Conservation (phyloP, 1,139 yeast genomes). For the Candida sp. region DNA sequence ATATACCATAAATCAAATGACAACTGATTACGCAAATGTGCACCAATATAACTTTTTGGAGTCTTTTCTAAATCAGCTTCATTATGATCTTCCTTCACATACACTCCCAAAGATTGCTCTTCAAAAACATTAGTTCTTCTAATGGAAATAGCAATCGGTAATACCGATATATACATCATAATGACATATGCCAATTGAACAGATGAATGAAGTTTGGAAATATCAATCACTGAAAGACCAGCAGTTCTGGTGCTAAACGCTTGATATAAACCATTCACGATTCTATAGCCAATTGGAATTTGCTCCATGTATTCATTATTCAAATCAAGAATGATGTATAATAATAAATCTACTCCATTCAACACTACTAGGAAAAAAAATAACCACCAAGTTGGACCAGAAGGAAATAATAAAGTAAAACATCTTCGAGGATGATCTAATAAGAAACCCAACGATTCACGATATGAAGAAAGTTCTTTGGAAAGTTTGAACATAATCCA, state of each 20-base stretch:
- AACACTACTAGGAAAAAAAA: constrained; percentile 66
- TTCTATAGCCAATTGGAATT: constrained; percentile 63
- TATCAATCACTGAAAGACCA: constrained; percentile 73
- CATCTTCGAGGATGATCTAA: constrained; percentile 97
- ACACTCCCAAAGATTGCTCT: constrained; percentile 91
- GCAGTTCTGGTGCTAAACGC: constrained; percentile 95
- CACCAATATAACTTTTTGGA: constrained; percentile 67
- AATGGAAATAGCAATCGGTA: constrained; percentile 94
- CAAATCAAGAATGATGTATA: constrained; percentile 78
- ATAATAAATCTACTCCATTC: constrained; percentile 73
- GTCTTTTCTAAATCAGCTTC: constrained; percentile 30
- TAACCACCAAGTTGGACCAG: constrained; percentile 95
- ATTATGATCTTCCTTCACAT: constrained; percentile 41
- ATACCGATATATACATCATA: constrained; percentile 97
- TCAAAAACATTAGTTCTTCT: constrained; percentile 97
- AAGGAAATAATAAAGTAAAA: constrained; percentile 86
- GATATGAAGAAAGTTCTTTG: constrained; percentile 58
- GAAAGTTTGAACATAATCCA: constrained; percentile 75
- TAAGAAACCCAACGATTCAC: constrained; percentile 81
- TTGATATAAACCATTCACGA: constrained; percentile 82
- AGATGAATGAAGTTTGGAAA: constrained; percentile 77
- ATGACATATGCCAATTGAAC: constrained; percentile 91
- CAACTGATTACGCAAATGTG: constrained; percentile 87
- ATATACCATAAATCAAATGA: constrained; percentile 96
- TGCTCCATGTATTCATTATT: constrained; percentile 43